Evolutionary conservation across 306 rosid genomes (phyloP), one percentile per base, ranked within the genome.

Genomic region (Sophora flavescens): DNA sequence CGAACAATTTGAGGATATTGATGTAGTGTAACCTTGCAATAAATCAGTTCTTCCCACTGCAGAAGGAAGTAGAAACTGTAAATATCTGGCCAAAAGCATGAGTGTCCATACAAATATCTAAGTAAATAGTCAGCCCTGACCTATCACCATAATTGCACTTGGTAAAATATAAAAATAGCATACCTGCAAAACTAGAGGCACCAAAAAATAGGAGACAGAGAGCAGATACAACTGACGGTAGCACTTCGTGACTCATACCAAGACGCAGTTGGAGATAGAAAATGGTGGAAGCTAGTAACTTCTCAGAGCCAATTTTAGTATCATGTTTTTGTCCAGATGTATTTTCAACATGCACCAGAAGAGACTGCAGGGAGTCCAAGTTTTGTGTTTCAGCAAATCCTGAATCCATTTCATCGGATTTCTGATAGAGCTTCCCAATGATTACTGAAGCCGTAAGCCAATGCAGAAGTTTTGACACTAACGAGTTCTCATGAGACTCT

Each of bases 371-470:
- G 38, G 87, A 88, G 30, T 77, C 82, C 0, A 85, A 14, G 45
- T 82, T 80, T 4, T 71, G 75, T 35, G 79, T n/a, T 53, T 83
- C 78, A 17, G 73, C 15, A 59, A 56, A 78, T 47, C 66, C 65
- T 0, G 85, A 76, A 60, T 82, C 84, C 74, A 62, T 8, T 75
- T 68, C 59, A 56, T 74, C 54, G 50, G 75, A 74, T 71, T 74
- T 88, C 66, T 63, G 28, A 69, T 78, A 72, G 80, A 89, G 84
- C 82, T 80, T 89, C 77, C 93, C 97, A 45, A 85, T 79, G 80
- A 92, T 89, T 70, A 87, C 83, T 11, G 90, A 73, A 17, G 98
- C 97, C 71, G 88, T 80, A 58, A 95, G 85, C 98, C 97, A 95
- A 9, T 87, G 92, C 50, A 92, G 74, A 72, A 92, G 70, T 72